Evolutionary conservation across 2,329 filamentous ascomycete genomes (phyloP).

Genomic region (Aspergillus latus): DNA sequence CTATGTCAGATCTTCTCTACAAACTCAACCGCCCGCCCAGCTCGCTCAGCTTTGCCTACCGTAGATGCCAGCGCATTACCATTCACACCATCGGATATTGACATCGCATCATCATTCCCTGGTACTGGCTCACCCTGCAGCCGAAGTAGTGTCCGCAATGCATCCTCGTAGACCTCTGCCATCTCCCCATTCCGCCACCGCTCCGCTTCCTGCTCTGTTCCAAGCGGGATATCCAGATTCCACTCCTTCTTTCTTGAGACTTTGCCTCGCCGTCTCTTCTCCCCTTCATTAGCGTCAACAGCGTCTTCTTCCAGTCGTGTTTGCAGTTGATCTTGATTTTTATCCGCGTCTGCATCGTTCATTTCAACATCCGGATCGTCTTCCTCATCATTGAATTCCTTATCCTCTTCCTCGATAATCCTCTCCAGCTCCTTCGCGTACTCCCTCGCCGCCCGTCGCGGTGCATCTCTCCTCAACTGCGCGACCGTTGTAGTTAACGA

Average conservation of each 20-base stretch:
- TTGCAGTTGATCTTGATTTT: neutral
- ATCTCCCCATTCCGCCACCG: slow-evolving; percentile 45
- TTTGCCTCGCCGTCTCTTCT: neutral
- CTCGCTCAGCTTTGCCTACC: slow-evolving; percentile 48
- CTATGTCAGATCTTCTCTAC: slow-evolving; percentile 33
- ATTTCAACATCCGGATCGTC: slow-evolving; percentile 15
- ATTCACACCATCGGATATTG: slow-evolving; percentile 25
- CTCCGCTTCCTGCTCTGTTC: slow-evolving; percentile 35
- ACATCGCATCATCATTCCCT: slow-evolving; percentile 20
- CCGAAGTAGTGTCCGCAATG: slow-evolving; percentile 39
- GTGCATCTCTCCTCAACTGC: slow-evolving; percentile 47
- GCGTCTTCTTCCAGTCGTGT: neutral
- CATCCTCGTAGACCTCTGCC: slow-evolving; percentile 43
- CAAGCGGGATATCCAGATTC: slow-evolving; percentile 35
- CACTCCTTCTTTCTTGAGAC: slow-evolving; percentile 16
- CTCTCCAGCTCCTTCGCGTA: slow-evolving; percentile 39
- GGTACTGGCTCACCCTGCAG: slow-evolving; percentile 38
- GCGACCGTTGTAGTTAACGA: slow-evolving; percentile 49
- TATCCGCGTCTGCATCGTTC: slow-evolving; percentile 14
- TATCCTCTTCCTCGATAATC: slow-evolving; percentile 40
- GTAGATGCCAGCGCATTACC: slow-evolving; percentile 45
- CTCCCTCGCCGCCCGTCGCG: slow-evolving; percentile 40
- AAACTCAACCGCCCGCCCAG: slow-evolving; percentile 46
- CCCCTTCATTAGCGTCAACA: neutral
- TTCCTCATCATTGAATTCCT: slow-evolving; percentile 44